A percentile compares a stretch with the other conserved stretches of the same genome.
Conservation (phyloP, 78 protist genomes). For the Carpediemonas membranifera region DNA sequence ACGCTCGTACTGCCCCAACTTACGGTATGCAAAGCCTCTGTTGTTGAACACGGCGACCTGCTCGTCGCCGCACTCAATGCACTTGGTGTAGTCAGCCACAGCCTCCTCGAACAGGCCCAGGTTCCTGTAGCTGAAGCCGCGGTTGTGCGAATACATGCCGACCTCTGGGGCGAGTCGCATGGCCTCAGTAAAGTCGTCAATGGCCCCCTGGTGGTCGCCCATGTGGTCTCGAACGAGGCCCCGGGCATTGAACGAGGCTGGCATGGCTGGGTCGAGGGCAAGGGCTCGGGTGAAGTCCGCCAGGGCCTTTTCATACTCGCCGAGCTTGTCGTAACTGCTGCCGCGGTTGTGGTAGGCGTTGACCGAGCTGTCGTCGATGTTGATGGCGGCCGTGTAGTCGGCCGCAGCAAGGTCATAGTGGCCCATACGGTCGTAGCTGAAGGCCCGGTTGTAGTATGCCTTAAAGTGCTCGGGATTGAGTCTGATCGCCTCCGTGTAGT, state of each 20-base stretch:
- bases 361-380: constrained; percentile 23
- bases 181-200: neutral
- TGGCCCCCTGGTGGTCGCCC: constrained; percentile 31
- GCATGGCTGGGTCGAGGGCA: constrained; percentile 11
- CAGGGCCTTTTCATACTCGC: constrained; percentile 21
- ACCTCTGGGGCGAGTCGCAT: neutral
- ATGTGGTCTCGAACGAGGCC: constrained; percentile 9
- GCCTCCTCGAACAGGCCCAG: constrained; percentile 12
- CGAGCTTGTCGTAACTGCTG: constrained; percentile 34
- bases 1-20: constrained; percentile 18
- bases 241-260: constrained; percentile 44
- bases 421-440: constrained; percentile 34
- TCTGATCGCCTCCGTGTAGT: constrained; percentile 36
- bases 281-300: constrained; percentile 46
- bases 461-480: constrained; percentile 47
- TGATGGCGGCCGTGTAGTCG: constrained; percentile 40
- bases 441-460: constrained; percentile 47
- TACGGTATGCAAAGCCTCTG: constrained; percentile 38
- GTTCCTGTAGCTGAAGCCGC: constrained; percentile 10
- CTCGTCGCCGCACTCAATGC: neutral
- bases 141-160: neutral
- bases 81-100: neutral
- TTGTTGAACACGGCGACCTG: constrained; percentile 14
- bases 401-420: constrained; percentile 20
- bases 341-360: constrained; percentile 56